Conservation (phyloP, 345 rosid species). For the Eucalyptus paniculata region DNA sequence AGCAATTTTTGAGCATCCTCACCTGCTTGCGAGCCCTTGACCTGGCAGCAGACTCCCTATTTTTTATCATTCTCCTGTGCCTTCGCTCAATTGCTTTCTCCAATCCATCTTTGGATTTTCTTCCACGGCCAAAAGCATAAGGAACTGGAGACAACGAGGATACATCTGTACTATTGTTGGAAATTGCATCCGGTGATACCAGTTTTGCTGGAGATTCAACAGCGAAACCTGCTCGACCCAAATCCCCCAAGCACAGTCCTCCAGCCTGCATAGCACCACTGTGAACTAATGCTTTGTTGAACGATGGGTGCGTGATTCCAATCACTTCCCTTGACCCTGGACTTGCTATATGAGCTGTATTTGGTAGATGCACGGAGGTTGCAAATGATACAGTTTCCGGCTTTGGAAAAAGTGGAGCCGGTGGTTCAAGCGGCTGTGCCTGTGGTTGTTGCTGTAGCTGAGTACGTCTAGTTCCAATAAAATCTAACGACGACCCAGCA, state of each 20-base stretch:
- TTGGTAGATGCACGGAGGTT: conserved; percentile 21
- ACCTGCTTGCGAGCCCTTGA: conserved; percentile 99
- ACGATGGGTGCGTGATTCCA: conserved; percentile 21
- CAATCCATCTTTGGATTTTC: conserved; percentile 44
- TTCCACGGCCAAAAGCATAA: conserved; percentile 61
- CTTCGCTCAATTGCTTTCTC: conserved; percentile 96
- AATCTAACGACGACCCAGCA: conserved; percentile 28
- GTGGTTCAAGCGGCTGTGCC: conserved; percentile 8
- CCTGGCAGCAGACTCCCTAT: conserved; percentile 96
- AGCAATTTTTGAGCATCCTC: background rate
- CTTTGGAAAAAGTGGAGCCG: conserved; percentile 41
- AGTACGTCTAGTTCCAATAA: conserved; percentile 20
- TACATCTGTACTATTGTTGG: conserved; percentile 42
- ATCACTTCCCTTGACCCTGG: conserved; percentile 28
- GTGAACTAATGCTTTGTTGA: conserved; percentile 27
- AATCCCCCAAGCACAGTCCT: conserved; percentile 26
- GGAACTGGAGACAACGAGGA: conserved; percentile 72
- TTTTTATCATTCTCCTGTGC: conserved; percentile 97
- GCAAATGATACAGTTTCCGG: conserved; percentile 51
- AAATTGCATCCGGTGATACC: conserved; percentile 34
- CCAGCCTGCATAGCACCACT: conserved; percentile 32
- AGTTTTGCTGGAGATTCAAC: conserved; percentile 60
- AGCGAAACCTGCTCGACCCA: conserved; percentile 14
- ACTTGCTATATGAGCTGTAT: conserved; percentile 15
- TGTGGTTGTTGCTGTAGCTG: background rate